Evolutionary conservation across 768 basidiomycete genomes (phyloP).

Genomic region (Suillus subalutaceus): DNA sequence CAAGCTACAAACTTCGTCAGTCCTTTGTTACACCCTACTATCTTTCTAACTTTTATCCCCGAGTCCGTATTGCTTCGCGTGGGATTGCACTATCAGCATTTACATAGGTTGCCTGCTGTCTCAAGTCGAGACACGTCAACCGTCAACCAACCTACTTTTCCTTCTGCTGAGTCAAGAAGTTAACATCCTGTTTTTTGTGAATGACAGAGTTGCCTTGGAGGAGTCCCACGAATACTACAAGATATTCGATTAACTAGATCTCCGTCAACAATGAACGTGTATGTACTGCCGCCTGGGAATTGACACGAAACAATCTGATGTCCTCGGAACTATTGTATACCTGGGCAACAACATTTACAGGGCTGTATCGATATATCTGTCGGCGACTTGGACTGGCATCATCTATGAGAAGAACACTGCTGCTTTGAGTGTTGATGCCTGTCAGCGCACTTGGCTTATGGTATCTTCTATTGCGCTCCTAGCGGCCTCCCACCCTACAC

Average conservation of each 20-base stretch:
- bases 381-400: too few relatives aligned
- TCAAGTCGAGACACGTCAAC: conserved; percentile 30
- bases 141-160: conserved; percentile 36
- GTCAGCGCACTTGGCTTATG: not conserved
- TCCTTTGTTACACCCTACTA: conserved; percentile 57
- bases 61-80: conserved; percentile 84
- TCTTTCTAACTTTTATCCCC: conserved; percentile 85
- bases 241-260: conserved; percentile 39
- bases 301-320: too few relatives aligned
- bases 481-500: not conserved
- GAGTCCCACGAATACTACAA: conserved; percentile 69
- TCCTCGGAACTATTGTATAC: too few relatives aligned
- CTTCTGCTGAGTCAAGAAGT: conserved; percentile 68
- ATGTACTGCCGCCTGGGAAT: too few relatives aligned
- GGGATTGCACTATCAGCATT: conserved; percentile 62
- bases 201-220: too few relatives aligned
- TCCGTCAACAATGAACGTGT: conserved; percentile 31
- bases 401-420: too few relatives aligned
- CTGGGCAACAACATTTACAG: too few relatives aligned
- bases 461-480: not conserved
- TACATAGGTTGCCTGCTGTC: conserved; percentile 25
- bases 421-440: not conserved
- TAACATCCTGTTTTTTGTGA: conserved; percentile 85
- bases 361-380: too few relatives aligned
- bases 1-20: conserved; percentile 80